These are phyloP conservation scores for Talaromyces stipitatus DNA, from an alignment of 495 filamentous ascomycete genomes.

Conservation along the genomic window DNA sequence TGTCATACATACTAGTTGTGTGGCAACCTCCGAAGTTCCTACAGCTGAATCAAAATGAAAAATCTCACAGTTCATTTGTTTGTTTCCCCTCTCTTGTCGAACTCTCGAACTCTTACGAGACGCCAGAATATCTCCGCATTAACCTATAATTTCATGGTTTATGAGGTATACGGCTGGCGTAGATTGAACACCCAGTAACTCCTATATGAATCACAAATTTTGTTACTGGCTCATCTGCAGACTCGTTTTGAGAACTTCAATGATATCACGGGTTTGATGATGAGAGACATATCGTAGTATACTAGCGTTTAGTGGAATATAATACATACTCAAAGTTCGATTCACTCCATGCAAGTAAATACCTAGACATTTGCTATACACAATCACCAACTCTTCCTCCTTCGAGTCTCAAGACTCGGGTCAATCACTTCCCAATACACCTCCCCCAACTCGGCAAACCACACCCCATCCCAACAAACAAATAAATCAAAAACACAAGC, in stretches of 20 bases:
- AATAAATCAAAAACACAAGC: slow-evolving; percentile 72
- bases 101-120: background rate
- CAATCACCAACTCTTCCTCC: background rate
- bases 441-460: slow-evolving; percentile 55
- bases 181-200: slow-evolving; percentile 22
- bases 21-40: background rate
- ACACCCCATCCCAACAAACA: slow-evolving; percentile 69
- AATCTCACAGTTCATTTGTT: background rate
- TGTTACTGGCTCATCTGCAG: slow-evolving; percentile 42
- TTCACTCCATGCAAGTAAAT: slow-evolving; percentile 4
- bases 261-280: slow-evolving; percentile 41
- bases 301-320: background rate
- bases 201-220: background rate
- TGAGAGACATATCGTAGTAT: slow-evolving; percentile 34
- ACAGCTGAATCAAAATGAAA: background rate
- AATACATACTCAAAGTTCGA: background rate
- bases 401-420: background rate
- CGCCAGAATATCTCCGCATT: slow-evolving; percentile 46
- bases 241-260: slow-evolving; percentile 33
- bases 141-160: slow-evolving; percentile 38
- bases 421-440: slow-evolving; percentile 28
- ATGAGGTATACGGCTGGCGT: slow-evolving; percentile 45
- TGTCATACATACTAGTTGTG: background rate
- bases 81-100: background rate
- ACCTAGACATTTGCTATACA: background rate